phyloP scores from a whole-genome alignment of 164 flowering plant species.

The Magnolia kwangsiensis region DNA sequence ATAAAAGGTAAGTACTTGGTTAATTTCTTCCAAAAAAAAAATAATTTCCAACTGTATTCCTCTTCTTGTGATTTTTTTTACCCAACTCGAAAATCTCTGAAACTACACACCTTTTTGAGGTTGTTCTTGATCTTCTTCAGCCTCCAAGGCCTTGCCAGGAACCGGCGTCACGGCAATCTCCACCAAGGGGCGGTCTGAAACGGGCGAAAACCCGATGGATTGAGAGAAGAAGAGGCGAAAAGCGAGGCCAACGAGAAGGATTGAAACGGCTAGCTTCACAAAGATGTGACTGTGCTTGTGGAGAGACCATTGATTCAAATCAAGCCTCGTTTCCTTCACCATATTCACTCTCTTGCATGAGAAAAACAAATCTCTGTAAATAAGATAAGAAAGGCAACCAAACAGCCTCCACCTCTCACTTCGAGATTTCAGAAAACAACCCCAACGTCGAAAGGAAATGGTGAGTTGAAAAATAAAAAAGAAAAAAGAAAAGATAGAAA shows the following conservation, averaged over 20 bases:
- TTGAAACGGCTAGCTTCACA: constrained; percentile 46
- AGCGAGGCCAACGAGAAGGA: constrained; percentile 54
- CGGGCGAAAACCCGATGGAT: constrained; percentile 27
- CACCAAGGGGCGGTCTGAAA: constrained; percentile 5
- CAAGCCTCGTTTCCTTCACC: constrained; percentile 35
- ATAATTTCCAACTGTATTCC: not conserved
- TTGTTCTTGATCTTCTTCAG: constrained; percentile 8
- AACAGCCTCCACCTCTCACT: not conserved
- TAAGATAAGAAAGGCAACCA: not conserved
- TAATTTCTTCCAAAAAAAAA: not conserved
- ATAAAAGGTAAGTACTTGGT: not conserved
- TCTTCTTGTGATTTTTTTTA: not conserved
- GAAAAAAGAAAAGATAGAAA: not conserved
- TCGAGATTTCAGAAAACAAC: not conserved
- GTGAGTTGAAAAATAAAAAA: not conserved
- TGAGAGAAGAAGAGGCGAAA: constrained; percentile 55
- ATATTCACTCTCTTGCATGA: constrained; percentile 11
- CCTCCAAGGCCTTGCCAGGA: not conserved
- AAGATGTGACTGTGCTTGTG: constrained; percentile 38
- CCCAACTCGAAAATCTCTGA: not conserved
- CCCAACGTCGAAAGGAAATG: not conserved
- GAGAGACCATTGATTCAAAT: constrained; percentile 27
- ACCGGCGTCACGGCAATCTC: not conserved
- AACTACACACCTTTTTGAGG: constrained; percentile 28
- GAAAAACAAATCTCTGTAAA: not conserved